Conservation (phyloP, 257 asterid species). For the Echium plantagineum region DNA sequence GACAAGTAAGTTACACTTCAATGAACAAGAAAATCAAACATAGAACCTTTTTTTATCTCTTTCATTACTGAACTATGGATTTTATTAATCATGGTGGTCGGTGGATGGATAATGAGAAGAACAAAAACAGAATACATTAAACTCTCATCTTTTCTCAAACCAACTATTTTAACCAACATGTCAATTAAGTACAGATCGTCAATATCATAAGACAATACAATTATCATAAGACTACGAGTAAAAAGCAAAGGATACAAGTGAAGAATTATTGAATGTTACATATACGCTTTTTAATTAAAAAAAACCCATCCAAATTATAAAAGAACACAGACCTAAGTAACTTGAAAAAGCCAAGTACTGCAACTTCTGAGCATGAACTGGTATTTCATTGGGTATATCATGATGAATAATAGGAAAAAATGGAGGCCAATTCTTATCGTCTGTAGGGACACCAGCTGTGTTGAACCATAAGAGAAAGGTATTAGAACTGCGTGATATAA, state of each 20-base stretch:
- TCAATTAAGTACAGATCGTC: too few relatives aligned
- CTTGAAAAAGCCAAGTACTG: conserved; percentile 67
- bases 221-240: neutral
- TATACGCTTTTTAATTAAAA: too few relatives aligned
- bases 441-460: conserved; percentile 43
- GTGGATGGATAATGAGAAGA: too few relatives aligned
- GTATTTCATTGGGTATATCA: conserved; percentile 59
- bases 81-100: neutral
- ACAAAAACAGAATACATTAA: neutral
- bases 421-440: conserved; percentile 56
- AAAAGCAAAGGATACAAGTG: neutral
- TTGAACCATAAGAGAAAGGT: conserved; percentile 9
- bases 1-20: neutral
- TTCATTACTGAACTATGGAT: neutral
- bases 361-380: conserved; percentile 53
- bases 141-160: neutral
- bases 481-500: conserved; percentile 1
- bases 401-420: conserved; percentile 59
- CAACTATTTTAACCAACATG: neutral
- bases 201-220: neutral
- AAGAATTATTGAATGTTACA: neutral
- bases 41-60: neutral
- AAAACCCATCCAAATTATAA: neutral
- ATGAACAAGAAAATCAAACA: neutral
- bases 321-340: conserved; percentile 44